phyloP scores from a whole-genome alignment of 371 early-diverging fungal species.

The Mucor irregularis region DNA sequence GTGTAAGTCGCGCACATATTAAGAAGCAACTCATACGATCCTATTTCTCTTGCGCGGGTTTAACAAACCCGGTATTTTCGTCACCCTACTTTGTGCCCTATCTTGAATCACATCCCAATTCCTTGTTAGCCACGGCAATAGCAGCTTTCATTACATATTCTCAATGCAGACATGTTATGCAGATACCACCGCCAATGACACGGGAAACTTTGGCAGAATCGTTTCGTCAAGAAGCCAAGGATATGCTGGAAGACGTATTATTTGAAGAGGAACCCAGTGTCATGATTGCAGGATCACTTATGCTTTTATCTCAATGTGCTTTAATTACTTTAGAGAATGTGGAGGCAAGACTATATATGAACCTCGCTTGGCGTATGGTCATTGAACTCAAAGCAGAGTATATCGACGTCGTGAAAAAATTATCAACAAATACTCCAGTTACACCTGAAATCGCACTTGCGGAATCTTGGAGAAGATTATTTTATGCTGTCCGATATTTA shows the following conservation, averaged over 20 bases:
- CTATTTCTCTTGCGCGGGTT: slow-evolving; percentile 31
- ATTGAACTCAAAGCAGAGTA: slow-evolving; percentile 29
- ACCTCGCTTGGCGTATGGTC: slow-evolving; percentile 42
- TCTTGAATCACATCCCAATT: slow-evolving; percentile 20
- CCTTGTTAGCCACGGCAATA: slow-evolving; percentile 31
- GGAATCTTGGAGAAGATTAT: slow-evolving; percentile 45
- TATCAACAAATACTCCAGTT: slow-evolving; percentile 3
- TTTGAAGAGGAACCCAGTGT: slow-evolving; percentile 39
- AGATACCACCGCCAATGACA: slow-evolving; percentile 2
- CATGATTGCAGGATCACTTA: slow-evolving; percentile 23
- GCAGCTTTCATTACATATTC: slow-evolving; percentile 30
- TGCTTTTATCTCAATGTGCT: slow-evolving; percentile 25
- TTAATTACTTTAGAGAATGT: slow-evolving; percentile 26
- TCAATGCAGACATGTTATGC: slow-evolving; percentile 31
- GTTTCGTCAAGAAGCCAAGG: slow-evolving; percentile 31
- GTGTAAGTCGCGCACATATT: background rate
- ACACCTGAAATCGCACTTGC: slow-evolving; percentile 20
- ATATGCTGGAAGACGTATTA: slow-evolving; percentile 25
- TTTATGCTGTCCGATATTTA: slow-evolving; percentile 33
- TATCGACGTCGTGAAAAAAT: background rate
- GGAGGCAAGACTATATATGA: slow-evolving; percentile 37
- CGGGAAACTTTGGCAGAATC: slow-evolving; percentile 28
- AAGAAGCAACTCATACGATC: slow-evolving; percentile 20
- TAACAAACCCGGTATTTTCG: slow-evolving; percentile 23
- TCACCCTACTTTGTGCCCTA: slow-evolving; percentile 25